Evolutionary conservation across 2,329 filamentous ascomycete genomes (phyloP).

Genomic region (Diaporthe sp.): DNA sequence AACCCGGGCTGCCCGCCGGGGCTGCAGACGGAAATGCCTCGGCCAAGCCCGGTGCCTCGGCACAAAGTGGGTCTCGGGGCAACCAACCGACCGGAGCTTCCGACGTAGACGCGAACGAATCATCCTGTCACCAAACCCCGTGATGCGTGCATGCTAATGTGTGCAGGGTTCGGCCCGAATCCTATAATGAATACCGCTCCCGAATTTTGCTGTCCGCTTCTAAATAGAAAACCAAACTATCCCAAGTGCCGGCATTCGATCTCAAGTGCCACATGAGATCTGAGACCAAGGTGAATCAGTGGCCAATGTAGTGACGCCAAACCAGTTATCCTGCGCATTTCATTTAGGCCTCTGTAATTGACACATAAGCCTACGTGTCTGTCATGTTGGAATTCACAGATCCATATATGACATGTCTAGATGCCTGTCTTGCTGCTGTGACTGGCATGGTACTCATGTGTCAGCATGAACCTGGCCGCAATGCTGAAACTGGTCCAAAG

Average conservation of each 20-base stretch:
- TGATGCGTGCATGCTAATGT: neutral
- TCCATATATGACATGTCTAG: neutral
- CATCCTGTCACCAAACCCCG: neutral
- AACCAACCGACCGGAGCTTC: conserved; percentile 1
- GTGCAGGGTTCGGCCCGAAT: neutral
- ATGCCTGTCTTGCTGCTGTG: neutral
- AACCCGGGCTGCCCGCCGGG: neutral
- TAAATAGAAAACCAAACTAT: neutral
- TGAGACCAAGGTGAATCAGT: neutral
- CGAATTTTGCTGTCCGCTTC: neutral
- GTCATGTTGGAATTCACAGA: neutral
- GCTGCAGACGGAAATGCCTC: conserved; percentile 9
- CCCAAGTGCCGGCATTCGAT: too few species aligned
- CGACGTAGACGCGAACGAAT: neutral
- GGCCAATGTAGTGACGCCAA: neutral
- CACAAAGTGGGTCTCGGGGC: conserved; percentile 5
- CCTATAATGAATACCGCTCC: neutral
- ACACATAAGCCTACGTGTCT: too few species aligned
- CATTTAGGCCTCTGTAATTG: neutral
- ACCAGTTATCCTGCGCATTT: neutral
- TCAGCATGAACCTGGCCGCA: neutral
- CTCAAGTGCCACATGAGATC: neutral
- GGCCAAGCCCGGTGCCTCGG: conserved; percentile 24
- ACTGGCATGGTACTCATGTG: neutral
- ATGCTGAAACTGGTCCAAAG: conserved; percentile 2